Percentiles rank a stretch among this genome's conserved stretches.
Evolutionary conservation across 2,329 filamentous ascomycete genomes (phyloP).

Genomic region (Colletotrichum sp.): DNA sequence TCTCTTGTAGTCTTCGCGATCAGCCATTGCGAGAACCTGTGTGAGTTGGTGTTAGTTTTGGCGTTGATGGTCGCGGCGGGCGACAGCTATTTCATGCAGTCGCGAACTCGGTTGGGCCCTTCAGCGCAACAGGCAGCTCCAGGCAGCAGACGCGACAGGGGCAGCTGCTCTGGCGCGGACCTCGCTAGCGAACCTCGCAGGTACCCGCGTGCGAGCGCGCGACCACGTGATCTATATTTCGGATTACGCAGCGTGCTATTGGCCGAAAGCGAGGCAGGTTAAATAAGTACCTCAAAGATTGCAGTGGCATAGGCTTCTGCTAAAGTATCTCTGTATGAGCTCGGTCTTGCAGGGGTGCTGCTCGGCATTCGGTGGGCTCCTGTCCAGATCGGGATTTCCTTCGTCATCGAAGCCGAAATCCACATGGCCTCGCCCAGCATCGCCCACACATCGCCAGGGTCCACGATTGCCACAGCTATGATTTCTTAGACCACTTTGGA

Average conservation of each 20-base stretch:
- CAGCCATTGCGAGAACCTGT: constrained; percentile 32
- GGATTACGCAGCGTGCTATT: constrained; percentile 16
- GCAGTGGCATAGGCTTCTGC: fast-evolving
- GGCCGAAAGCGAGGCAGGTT: neutral
- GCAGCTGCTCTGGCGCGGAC: neutral
- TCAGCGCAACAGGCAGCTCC: neutral
- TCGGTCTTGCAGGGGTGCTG: constrained; percentile 2
- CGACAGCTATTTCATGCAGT: neutral
- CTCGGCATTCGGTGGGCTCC: neutral
- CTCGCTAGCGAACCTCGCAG: neutral
- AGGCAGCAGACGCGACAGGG: constrained; percentile 19
- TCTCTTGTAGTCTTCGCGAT: constrained; percentile 49
- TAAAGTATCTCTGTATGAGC: neutral
- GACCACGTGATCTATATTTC: constrained; percentile 11
- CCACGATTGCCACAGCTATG: constrained; percentile 6
- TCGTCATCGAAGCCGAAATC: constrained; percentile 17
- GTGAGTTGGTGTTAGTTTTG: neutral
- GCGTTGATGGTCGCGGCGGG: neutral
- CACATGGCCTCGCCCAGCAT: neutral
- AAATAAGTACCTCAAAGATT: neutral
- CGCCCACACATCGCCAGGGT: neutral
- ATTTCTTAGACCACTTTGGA: neutral
- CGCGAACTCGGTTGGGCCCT: neutral
- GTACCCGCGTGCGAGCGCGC: neutral
- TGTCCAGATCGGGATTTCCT: constrained; percentile 19